A percentile compares a stretch with the other conserved stretches of the same genome.
phyloP scores from a whole-genome alignment of 495 filamentous ascomycete species.

The Penicillium steckii region DNA sequence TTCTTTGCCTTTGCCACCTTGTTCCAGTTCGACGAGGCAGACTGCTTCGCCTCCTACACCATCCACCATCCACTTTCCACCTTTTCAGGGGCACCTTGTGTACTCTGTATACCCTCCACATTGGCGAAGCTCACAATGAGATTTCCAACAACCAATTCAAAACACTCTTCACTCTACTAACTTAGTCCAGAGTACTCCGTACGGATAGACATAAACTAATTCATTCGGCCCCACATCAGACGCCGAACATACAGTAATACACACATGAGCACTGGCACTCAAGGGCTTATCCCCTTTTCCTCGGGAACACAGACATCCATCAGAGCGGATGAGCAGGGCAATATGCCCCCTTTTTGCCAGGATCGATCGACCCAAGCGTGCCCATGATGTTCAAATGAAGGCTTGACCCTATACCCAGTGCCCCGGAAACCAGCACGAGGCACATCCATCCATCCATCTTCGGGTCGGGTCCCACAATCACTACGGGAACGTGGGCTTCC shows the following conservation, averaged over 20 bases:
- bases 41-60: background rate
- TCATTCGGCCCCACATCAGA: constrained; percentile 12
- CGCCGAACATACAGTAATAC: constrained; percentile 12
- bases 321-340: constrained; percentile 9
- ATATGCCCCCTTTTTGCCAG: constrained; percentile 1
- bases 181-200: background rate
- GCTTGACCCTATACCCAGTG: background rate
- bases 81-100: background rate
- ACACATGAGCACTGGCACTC: background rate
- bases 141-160: background rate
- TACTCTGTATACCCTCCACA: background rate
- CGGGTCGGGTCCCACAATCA: constrained; percentile 9
- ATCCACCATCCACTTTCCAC: no score
- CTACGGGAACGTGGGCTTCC: constrained; percentile 8
- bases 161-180: constrained; percentile 1
- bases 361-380: background rate
- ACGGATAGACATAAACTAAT: constrained; percentile 2
- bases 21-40: background rate
- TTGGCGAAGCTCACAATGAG: constrained; percentile 1
- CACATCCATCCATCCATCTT: no score
- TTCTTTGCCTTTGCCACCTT: background rate
- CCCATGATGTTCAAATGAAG: background rate
- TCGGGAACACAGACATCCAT: constrained; percentile 5
- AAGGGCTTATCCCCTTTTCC: background rate
- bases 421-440: constrained; percentile 15